Conservation (phyloP, 164 flowering plant species). For the Dillenia suffruticosa region DNA sequence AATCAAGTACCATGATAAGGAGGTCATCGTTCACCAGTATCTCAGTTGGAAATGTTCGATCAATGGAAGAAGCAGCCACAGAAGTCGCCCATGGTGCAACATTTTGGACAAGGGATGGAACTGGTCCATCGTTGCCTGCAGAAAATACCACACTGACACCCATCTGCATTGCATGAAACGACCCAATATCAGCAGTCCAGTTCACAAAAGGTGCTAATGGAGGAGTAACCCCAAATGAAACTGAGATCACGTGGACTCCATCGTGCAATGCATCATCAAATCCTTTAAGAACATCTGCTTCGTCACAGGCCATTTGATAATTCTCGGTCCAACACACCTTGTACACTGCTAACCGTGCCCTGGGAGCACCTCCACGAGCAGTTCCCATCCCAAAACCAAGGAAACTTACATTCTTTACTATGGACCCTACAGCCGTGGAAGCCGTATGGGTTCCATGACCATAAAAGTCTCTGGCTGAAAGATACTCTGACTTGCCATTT, state of each 20-base stretch:
- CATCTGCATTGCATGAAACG: constrained; percentile 43
- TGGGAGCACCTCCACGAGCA: constrained; percentile 49
- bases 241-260: constrained; percentile 50
- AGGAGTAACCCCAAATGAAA: constrained; percentile 30
- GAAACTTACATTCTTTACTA: constrained; percentile 21
- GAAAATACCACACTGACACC: constrained; percentile 51
- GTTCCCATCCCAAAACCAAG: constrained; percentile 37
- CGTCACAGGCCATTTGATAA: constrained; percentile 24
- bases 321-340: constrained; percentile 43
- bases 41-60: constrained; percentile 37
- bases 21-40: constrained; percentile 19
- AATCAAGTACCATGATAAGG: constrained; percentile 26
- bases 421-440: constrained; percentile 49
- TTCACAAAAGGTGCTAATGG: constrained; percentile 28
- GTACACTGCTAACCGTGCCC: constrained; percentile 50
- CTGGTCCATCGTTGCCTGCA: constrained; percentile 46
- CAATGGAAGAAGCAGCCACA: constrained; percentile 49
- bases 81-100: constrained; percentile 49
- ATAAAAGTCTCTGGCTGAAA: constrained; percentile 34
- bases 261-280: constrained; percentile 50
- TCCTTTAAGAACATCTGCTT: constrained; percentile 44
- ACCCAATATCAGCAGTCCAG: constrained; percentile 33
- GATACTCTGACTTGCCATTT: constrained; percentile 22
- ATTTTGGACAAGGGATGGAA: constrained; percentile 36
- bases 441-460: constrained; percentile 68